phyloP scores from a whole-genome alignment of 148 eudicot species.

The Fagopyrum homotropicum region DNA sequence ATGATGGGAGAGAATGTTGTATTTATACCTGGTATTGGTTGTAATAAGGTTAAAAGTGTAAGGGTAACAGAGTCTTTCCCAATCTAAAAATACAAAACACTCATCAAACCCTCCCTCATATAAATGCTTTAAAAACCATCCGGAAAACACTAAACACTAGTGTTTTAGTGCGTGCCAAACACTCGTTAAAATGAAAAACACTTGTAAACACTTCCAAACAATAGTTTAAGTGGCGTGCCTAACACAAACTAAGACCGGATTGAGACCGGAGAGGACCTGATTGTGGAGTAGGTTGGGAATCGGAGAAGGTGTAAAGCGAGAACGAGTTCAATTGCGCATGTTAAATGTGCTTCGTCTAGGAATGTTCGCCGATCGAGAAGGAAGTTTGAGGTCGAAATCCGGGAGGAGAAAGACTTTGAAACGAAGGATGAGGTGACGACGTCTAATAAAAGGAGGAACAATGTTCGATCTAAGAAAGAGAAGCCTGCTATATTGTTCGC shows the following conservation, averaged over 20 bases:
- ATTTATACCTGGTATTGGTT: no score
- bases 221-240: no score
- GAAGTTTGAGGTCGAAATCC: conserved; percentile 39
- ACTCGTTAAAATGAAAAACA: no score
- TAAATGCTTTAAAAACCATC: no score
- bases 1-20: no score
- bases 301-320: conserved; percentile 39
- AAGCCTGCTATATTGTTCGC: conserved; percentile 17
- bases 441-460: conserved; percentile 48
- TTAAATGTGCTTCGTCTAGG: conserved; percentile 46
- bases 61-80: no score
- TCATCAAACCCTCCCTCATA: no score
- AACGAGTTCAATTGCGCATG: conserved; percentile 22
- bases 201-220: no score
- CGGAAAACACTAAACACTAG: no score
- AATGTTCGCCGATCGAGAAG: conserved; percentile 47
- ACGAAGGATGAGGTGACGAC: conserved; percentile 43
- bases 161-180: no score
- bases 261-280: conserved; percentile 35
- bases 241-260: conserved; percentile 25
- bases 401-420: conserved; percentile 49
- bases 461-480: conserved; percentile 52
- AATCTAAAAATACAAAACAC: no score
- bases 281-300: conserved; percentile 22
- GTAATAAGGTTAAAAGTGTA: no score